Evolutionary conservation across 75 land plant genomes (phyloP), one percentile per base, ranked within the genome.

Genomic region (Sequoiadendron giganteum): DNA sequence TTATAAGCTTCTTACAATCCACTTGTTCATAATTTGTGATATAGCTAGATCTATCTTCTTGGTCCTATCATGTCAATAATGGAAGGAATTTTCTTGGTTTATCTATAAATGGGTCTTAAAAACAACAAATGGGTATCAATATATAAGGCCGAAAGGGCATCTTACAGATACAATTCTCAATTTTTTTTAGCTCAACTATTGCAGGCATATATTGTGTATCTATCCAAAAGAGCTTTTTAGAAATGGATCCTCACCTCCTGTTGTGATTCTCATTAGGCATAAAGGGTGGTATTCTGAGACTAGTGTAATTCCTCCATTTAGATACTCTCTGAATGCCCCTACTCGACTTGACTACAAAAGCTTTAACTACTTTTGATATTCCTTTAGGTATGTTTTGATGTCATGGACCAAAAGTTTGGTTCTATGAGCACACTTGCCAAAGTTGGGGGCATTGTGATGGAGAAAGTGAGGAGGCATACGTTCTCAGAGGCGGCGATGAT

Each of bases 401-500:
- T 95, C 72, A 94, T 97, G 89, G 94, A 88, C 77, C 83, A 91
- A 55, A 89, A 90, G 70, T 95, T 86, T 52, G 98, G 98, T 0
- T 91, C 96, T 32, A 90, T 91, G 15, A 90, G 85, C 83, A 88
- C 90, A 76, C 90, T 97, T 87, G 93, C 94, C 48, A 95, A 93
- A 86, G 89, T 92, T 38, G 96, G 95, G 4, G 94, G 91, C 56
- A 93, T 93, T 11, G 98, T 97, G 75, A 89, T 93, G n/a, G 95
- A 93, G 89, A 86, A 94, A 47, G 95, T 95, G 93, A 92, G 84
- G 98, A 97, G 82, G 94, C 95, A 15, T 93, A 93, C 85, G 87
- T 87, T 82, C 90, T 97, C 65, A 88, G 88, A 73, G 92, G 91
- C 77, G 90, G 90, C 28, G 97, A 92, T 1, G 88, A 91, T 73